Conservation (phyloP, 1,139 yeast genomes). For the Pichia sp. region DNA sequence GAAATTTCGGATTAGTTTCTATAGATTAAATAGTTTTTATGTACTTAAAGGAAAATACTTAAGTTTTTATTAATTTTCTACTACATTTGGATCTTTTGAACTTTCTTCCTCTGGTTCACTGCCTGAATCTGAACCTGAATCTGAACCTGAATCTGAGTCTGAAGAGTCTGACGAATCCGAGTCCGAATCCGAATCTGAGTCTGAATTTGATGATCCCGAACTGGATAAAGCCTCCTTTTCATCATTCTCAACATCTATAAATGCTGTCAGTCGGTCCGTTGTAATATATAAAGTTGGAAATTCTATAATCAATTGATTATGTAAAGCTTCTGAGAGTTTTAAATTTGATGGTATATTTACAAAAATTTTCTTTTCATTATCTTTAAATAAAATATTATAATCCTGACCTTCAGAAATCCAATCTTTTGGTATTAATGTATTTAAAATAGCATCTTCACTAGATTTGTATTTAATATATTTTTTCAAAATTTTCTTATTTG, state of each 20-base stretch:
- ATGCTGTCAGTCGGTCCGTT: constrained; percentile 13
- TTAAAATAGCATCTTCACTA: neutral
- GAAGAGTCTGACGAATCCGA: constrained; percentile 9
- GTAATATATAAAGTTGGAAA: constrained; percentile 61
- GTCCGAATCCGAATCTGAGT: constrained; percentile 7
- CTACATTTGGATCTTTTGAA: constrained; percentile 11
- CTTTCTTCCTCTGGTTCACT: constrained; percentile 13
- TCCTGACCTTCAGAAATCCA: constrained; percentile 8
- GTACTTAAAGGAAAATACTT: neutral
- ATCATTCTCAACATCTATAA: constrained; percentile 10
- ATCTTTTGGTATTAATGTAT: constrained; percentile 9
- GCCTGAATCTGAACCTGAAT: constrained; percentile 5
- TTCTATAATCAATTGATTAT: constrained; percentile 60
- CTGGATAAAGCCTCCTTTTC: constrained; percentile 10
- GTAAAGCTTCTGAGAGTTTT: constrained; percentile 41
- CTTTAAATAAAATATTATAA: constrained; percentile 5
- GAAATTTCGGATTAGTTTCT: constrained; percentile 12
- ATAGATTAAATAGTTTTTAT: neutral
- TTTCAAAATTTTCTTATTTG: neutral
- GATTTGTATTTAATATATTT: constrained; percentile 8
- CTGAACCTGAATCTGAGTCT: constrained; percentile 13
- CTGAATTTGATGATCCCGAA: constrained; percentile 8
- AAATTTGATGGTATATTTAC: neutral
- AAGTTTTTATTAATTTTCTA: too few relatives aligned
- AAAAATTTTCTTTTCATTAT: constrained; percentile 3